Evolutionary conservation across 176 grass and related monocot species (phyloP).

Genomic region (Chrysopogon serrulatus): DNA sequence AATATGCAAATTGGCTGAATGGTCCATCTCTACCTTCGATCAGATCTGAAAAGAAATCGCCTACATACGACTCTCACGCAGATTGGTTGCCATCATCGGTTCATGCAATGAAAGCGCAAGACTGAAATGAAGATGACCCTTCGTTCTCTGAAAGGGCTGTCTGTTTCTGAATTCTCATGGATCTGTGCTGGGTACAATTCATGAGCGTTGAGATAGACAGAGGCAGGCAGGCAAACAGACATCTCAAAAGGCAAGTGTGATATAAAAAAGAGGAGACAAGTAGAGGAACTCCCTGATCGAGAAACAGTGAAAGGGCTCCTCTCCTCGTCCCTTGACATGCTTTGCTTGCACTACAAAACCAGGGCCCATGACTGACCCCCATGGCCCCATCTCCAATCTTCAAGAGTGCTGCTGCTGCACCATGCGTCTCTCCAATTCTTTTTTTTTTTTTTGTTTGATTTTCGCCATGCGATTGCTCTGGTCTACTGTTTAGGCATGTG

Average conservation of each 20-base stretch:
- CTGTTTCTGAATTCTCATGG: not conserved
- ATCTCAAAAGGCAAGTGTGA: not conserved
- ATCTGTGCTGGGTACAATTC: not conserved
- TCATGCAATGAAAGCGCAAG: not conserved
- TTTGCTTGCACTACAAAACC: constrained; percentile 58
- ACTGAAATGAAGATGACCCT: too few relatives aligned
- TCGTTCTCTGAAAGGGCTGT: not conserved
- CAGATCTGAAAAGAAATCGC: too few relatives aligned
- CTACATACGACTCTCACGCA: too few relatives aligned
- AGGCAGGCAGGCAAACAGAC: not conserved
- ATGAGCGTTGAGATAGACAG: not conserved
- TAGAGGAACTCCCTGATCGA: constrained; percentile 15
- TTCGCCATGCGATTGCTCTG: not conserved
- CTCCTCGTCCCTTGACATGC: constrained; percentile 37
- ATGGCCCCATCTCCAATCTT: not conserved
- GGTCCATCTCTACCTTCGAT: too few relatives aligned
- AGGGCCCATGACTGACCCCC: not conserved
- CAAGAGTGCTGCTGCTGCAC: not conserved
- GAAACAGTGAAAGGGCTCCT: constrained; percentile 23
- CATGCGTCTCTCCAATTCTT: not conserved
- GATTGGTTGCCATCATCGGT: too few relatives aligned
- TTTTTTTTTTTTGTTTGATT: not conserved
- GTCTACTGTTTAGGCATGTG: constrained; percentile 48
- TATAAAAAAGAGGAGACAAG: not conserved
- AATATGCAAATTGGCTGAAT: too few relatives aligned